A percentile compares a stretch with the other conserved stretches of the same genome.
Evolutionary conservation across 1,284 basidiomycete genomes (phyloP).

Genomic region (Rhodotorula glutinis): DNA sequence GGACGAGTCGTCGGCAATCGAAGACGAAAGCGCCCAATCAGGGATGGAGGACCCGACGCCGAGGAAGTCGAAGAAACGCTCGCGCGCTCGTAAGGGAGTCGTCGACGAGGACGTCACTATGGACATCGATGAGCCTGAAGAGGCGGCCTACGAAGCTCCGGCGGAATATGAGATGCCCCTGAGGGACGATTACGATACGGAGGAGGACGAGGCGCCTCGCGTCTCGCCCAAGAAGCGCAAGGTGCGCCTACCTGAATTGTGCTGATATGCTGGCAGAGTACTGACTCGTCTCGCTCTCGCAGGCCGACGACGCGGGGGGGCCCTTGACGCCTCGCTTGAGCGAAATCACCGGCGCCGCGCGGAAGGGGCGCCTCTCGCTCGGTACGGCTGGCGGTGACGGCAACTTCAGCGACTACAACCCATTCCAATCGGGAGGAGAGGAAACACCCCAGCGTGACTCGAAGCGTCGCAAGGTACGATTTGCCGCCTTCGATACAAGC

Average conservation of each 20-base stretch:
- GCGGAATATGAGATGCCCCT: slow-evolving; percentile 15
- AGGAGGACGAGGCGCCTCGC: background rate
- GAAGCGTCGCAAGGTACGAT: slow-evolving; percentile 36
- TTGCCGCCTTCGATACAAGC: background rate
- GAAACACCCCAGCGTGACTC: slow-evolving; percentile 48
- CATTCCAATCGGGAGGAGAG: slow-evolving; percentile 55
- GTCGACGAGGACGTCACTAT: background rate
- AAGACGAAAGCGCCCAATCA: background rate
- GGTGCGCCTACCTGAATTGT: background rate
- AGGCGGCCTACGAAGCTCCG: slow-evolving; percentile 11
- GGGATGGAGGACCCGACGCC: background rate
- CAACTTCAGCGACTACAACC: slow-evolving; percentile 55
- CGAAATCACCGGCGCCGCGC: background rate
- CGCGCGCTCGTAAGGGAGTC: background rate
- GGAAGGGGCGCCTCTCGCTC: background rate
- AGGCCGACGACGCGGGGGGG: background rate
- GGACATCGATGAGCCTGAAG: background rate
- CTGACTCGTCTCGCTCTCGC: too few species aligned
- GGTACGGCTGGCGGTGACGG: slow-evolving; percentile 1
- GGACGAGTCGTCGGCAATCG: background rate
- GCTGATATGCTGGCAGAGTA: too few species aligned
- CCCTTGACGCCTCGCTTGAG: slow-evolving; percentile 8
- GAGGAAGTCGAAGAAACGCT: background rate
- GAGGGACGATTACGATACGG: slow-evolving; percentile 8
- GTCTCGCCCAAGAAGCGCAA: slow-evolving; percentile 29